Conservation (phyloP, 2,329 filamentous ascomycete species). For the Septoria linicola region DNA sequence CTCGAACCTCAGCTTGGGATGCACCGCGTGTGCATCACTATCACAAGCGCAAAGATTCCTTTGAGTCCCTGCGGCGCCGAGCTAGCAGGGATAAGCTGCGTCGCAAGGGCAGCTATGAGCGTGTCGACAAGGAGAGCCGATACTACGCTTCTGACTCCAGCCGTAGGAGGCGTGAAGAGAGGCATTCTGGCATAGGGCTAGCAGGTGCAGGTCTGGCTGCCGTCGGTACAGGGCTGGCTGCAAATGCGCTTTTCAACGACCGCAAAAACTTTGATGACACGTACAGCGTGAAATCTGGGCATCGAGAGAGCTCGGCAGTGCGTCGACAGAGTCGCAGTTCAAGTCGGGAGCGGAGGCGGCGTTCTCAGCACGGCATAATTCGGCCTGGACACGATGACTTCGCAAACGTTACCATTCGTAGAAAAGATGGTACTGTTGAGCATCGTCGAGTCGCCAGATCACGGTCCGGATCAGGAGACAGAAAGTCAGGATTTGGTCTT, state of each 20-base stretch:
- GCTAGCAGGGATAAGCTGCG: constrained; percentile 28
- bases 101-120: constrained; percentile 39
- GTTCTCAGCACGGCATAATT: constrained; percentile 33
- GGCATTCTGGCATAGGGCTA: constrained; percentile 46
- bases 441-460: constrained; percentile 26
- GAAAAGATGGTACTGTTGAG: constrained; percentile 36
- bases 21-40: constrained; percentile 63
- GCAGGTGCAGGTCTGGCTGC: constrained; percentile 55
- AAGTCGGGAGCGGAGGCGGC: constrained; percentile 34
- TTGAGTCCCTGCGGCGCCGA: constrained; percentile 34
- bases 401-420: constrained; percentile 30
- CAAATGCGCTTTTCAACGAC: constrained; percentile 52
- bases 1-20: constrained; percentile 54
- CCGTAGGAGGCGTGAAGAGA: constrained; percentile 43
- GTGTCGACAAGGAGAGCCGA: constrained; percentile 60
- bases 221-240: constrained; percentile 47
- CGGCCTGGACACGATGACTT: constrained; percentile 21
- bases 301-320: constrained; percentile 39
- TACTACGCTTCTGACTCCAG: constrained; percentile 55
- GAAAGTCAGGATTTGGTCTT: constrained; percentile 24
- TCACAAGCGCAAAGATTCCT: constrained; percentile 37
- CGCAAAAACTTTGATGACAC: constrained; percentile 59
- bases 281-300: constrained; percentile 58
- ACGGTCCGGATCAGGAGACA: constrained; percentile 38
- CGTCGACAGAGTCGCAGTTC: constrained; percentile 36